Evolutionary conservation across 1,139 yeast species (phyloP), one percentile per base, ranked within the genome.

Genomic region (Scheffersomyces cryptocercus): DNA sequence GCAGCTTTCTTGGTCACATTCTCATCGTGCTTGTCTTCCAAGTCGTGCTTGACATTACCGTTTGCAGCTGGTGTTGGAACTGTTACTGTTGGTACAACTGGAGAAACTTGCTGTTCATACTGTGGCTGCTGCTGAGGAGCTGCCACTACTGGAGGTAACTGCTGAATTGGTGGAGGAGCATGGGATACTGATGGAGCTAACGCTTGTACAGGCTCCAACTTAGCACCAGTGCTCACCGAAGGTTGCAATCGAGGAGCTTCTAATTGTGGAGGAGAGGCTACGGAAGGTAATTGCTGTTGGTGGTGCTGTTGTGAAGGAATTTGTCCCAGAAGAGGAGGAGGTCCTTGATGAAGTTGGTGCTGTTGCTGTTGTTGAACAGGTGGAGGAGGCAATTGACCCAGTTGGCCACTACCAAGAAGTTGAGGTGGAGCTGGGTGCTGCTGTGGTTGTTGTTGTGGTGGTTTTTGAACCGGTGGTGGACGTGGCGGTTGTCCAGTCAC

Each of bases 1-100:
- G 46, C 41, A n/a, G 55, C 48, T 32, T 58, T 58, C 52, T 64
- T 64, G 39, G 53, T 48, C 35, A 47, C 47, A 41, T 58, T 52
- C 12, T 55, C 48, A 35, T 67, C 72, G 26, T 50, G 45, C 51
- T 68, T 70, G 20, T 70, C 74, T 7, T 72, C 77, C 45, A 72
- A 63, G 39, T 71, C 76, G 37, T 67, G 70, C 45, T 72, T 72
- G 14, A 54, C 46, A n/a, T 40, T 47, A 20, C 26, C 26, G 6
- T 20, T 20, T 5, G 26, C 26, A 7, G 36, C 24, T 11, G 39
- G 35, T n/a, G 40, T 44, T 34, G 39, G 32, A 7, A 36, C 15
- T n/a, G 44, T 32, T 12, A 34, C 39, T 12, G 43, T 35, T 31
- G 42, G 43, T 34, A 38, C 33, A 12, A 45, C 26, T 6, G 47